Evolutionary conservation across 2,329 filamentous ascomycete genomes (phyloP), one percentile per base, ranked within the genome.

Genomic region (Apiospora sp.): DNA sequence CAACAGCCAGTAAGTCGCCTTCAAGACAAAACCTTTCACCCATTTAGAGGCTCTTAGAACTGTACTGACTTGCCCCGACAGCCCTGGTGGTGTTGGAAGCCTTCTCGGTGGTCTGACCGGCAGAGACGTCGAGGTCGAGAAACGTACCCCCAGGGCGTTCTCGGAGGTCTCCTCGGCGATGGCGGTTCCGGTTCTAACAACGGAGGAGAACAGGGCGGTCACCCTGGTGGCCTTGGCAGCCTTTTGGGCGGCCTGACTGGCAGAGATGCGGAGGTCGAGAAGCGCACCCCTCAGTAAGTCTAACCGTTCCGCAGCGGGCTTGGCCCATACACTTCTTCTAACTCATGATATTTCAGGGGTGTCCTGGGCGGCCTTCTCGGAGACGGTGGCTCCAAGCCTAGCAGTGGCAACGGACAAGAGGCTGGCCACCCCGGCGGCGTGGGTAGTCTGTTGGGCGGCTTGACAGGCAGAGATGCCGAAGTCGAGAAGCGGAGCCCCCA

Each of bases 91-190:
- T 44, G 37, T 68, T 4, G 64, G 64, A 0, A 46, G 64, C 64
- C 37, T 68, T 14, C 37, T 68, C 2, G 64, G 64, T 10, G 64
- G 64, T 22, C 22, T 68, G n/a, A 68, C 64, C 10, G 64, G 64
- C 19, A n/a, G 64, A 27, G 34, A 67, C 24, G 19, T 37, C 34
- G 64, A 43, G 19, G 37, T 43, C 19, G 64, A 67, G 64, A 67
- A 67, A 37, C 64, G 61, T 6, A 67, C 22, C 64, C 64, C 64
- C 64, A 67, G 34, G 64, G 64, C 13, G 64, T 67, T 16, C 64
- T 67, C 34, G 64, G 64, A 10, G 64, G 64, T 7, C 64, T 67
- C 8, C 64, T 67, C 37, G 64, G 64, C 19, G 64, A 67, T 27
- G 64, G 64, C 8, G 64, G 64, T 8, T 43, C 34, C 7, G 19